Base-by-base conservation (phyloP, 73 alveolate species). In the Blepharisma japonicum region DNA sequence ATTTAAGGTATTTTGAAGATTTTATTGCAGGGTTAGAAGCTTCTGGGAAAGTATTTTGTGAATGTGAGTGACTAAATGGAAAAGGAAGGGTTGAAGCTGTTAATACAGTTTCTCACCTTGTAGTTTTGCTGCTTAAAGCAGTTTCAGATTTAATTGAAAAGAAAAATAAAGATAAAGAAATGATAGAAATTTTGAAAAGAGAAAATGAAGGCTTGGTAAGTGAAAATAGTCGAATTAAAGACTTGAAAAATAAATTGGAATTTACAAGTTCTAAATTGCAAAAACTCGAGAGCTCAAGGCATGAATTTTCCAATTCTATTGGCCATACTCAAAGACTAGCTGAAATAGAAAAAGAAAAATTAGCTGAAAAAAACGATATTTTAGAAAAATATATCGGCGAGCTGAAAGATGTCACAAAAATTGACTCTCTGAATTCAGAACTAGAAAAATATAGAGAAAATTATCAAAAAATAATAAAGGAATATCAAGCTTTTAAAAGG, bases 371-470 rank as follows among this genome's bases (percentile, higher is more conserved):
- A 61, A 61, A 14, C 47, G 4, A 5, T 2, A 61, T 61, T n/a
- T 39, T 61, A 8, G 74, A 61, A 61, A 39, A 61, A n/a, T 25
- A 61, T 25, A 61, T 61, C 0, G 38, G 18, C 2, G 74, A 61
- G 23, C 74, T 61, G 6, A 61, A 61, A 5, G 23, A 25, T 4
- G 74, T 61, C 74, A 61, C 74, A 61, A 61, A 61, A 61, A 61
- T 61, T 25, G 74, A 61, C 18, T 39, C 14, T 2, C 14, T 61
- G 11, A 14, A n/a, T 20, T 20, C 39, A 61, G 46, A 61, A 61
- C 74, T 61, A 18, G 50, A 61, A 61, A 25, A 61, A 18, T 61
- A 61, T 25, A 14, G 5, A 61, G 46, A 61, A 14, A 18, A 18
- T 14, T 61, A 61, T 61, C 47, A 61, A 25, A n/a, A 61, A 9